Conservation (phyloP, 768 basidiomycete species). For the Kwoniella botswanensis region DNA sequence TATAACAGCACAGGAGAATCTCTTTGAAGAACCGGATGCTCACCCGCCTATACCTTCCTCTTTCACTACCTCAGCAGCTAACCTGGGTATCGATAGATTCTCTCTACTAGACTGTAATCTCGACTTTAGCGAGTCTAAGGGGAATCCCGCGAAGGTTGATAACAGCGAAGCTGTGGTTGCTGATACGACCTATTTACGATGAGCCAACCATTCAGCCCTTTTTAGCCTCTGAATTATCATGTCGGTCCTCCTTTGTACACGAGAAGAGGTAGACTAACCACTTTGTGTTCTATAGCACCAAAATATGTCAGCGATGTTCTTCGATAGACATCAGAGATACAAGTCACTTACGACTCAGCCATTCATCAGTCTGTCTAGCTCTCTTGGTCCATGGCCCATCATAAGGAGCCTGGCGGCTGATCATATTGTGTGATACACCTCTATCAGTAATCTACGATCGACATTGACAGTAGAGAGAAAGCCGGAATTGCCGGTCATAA, state of each 20-base stretch:
- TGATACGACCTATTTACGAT: slow-evolving; percentile 67
- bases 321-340: neutral
- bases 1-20: too few relatives aligned
- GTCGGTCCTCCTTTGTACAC: neutral
- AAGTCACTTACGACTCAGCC: slow-evolving; percentile 45
- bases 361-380: slow-evolving; percentile 43
- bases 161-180: slow-evolving; percentile 89
- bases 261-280: slow-evolving; percentile 27
- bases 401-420: slow-evolving; percentile 47
- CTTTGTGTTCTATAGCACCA: slow-evolving; percentile 46
- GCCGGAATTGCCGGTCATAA: neutral
- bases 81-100: slow-evolving; percentile 72
- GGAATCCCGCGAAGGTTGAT: slow-evolving; percentile 91
- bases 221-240: too few relatives aligned
- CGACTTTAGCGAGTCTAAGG: slow-evolving; percentile 95
- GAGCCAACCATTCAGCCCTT: neutral
- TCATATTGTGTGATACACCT: neutral
- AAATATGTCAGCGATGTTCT: neutral
- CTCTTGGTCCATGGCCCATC: slow-evolving; percentile 43
- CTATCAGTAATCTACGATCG: neutral
- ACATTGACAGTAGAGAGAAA: neutral
- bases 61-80: slow-evolving; percentile 52
- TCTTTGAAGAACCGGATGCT: slow-evolving; percentile 52
- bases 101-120: slow-evolving; percentile 83
- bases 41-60: slow-evolving; percentile 70